phyloP scores from a whole-genome alignment of 257 asterid genomes.

The Eustoma russellianum region DNA sequence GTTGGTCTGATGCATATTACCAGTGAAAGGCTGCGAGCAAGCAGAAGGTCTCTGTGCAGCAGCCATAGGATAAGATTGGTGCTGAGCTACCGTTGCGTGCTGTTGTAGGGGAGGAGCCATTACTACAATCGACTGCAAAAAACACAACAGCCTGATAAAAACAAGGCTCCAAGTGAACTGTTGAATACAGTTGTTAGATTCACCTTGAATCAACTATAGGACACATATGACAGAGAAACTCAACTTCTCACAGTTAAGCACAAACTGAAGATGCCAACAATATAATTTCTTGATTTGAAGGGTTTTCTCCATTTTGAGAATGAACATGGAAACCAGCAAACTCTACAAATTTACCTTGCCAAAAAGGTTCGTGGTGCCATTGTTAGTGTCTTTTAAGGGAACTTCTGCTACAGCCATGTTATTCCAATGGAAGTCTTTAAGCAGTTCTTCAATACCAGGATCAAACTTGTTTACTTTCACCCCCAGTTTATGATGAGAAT shows the following conservation, averaged over 20 bases:
- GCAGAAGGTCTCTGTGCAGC: constrained; percentile 11
- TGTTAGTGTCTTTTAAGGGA: constrained; percentile 6
- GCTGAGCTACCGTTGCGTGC: not conserved
- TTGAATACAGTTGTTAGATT: not conserved
- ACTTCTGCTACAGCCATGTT: constrained; percentile 5
- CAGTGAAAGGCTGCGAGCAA: not conserved
- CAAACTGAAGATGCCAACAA: no score
- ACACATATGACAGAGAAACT: not conserved
- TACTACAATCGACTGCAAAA: not conserved
- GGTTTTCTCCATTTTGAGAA: no score
- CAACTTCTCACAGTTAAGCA: no score
- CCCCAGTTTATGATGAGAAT: not conserved
- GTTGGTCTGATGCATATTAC: constrained; percentile 2
- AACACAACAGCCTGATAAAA: not conserved
- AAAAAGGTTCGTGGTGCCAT: not conserved
- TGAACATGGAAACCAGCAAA: no score
- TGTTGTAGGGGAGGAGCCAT: constrained; percentile 2
- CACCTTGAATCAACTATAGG: not conserved
- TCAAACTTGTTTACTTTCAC: constrained; percentile 21
- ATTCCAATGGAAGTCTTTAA: constrained; percentile 25
- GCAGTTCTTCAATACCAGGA: constrained; percentile 31
- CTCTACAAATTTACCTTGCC: constrained; percentile 6
- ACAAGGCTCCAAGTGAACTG: not conserved
- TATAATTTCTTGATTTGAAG: no score
- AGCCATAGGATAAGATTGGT: constrained; percentile 3